A percentile compares a stretch with the other conserved stretches of the same genome.
Conservation (phyloP, 352 stramenopile species). For the Globisporangium camurandrum region DNA sequence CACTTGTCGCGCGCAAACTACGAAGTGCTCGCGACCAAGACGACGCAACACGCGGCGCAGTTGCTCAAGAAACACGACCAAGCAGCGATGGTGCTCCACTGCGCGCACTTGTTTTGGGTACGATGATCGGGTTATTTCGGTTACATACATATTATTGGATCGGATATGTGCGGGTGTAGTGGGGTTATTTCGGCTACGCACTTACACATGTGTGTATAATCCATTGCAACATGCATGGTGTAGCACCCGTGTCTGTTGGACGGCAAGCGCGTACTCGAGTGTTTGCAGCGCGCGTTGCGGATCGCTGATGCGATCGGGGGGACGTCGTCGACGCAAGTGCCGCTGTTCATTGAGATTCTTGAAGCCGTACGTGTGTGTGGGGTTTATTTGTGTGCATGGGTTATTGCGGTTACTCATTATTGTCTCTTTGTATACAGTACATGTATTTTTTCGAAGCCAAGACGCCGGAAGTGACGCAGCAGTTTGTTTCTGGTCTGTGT, state of each 20-base stretch:
- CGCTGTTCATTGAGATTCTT: slow-evolving; percentile 96
- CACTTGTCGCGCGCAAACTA: slow-evolving; percentile 88
- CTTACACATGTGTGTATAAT: no score
- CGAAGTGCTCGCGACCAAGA: slow-evolving; percentile 95
- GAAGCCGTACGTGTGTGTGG: slow-evolving; percentile 52
- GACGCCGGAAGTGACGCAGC: slow-evolving; percentile 55
- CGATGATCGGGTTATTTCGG: no score
- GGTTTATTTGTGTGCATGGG: neutral
- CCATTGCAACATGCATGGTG: neutral
- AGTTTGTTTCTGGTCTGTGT: slow-evolving; percentile 73
- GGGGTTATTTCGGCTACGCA: no score
- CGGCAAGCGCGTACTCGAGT: slow-evolving; percentile 93
- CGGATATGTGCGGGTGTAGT: no score
- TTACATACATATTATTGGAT: no score
- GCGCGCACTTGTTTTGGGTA: slow-evolving; percentile 95
- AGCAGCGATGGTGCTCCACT: slow-evolving; percentile 91
- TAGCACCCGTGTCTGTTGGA: slow-evolving; percentile 83
- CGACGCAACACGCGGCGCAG: slow-evolving; percentile 94
- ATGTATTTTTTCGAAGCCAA: slow-evolving; percentile 93
- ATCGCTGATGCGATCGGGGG: slow-evolving; percentile 88
- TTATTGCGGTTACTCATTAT: neutral
- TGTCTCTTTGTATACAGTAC: slow-evolving; percentile 31
- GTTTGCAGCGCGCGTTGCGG: slow-evolving; percentile 93
- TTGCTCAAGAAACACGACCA: slow-evolving; percentile 96
- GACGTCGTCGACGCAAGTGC: slow-evolving; percentile 77